A percentile compares a stretch with the other conserved stretches of the same genome.
phyloP scores from a whole-genome alignment of 495 filamentous ascomycete species.

The Sabuloglossum arenarium region DNA sequence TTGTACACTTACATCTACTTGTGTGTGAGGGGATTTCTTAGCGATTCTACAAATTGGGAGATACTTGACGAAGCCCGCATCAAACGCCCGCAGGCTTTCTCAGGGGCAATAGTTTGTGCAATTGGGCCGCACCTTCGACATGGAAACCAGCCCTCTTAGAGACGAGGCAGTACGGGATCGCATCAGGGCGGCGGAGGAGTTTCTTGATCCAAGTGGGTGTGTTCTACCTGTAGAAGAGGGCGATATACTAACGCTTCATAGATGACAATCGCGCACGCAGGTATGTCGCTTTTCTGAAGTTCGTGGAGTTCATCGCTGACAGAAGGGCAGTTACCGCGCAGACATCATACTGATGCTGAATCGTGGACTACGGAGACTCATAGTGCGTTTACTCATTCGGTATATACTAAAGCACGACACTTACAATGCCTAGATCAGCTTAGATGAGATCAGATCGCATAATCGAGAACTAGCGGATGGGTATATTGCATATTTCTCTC shows the following conservation, averaged over 20 bases:
- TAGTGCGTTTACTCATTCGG: conserved; percentile 20
- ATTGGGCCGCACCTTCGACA: conserved; percentile 13
- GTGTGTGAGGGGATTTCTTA: too few species aligned
- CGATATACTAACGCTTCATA: conserved; percentile 11
- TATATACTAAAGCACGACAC: neutral
- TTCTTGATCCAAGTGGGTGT: conserved; percentile 57
- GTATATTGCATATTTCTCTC: conserved; percentile 15
- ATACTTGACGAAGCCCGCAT: neutral
- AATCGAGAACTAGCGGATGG: conserved; percentile 78
- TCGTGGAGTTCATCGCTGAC: too few species aligned
- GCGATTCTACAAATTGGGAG: neutral
- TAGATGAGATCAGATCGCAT: conserved; percentile 86
- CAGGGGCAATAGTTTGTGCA: neutral
- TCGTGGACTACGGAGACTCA: conserved; percentile 52
- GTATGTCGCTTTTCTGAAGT: too few species aligned
- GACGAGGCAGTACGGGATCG: conserved; percentile 69
- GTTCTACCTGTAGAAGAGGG: neutral
- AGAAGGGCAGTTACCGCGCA: conserved; percentile 61
- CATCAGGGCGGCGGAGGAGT: conserved; percentile 60
- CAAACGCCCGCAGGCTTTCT: neutral
- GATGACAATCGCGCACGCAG: conserved; percentile 25
- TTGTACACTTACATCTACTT: too few species aligned
- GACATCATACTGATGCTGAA: conserved; percentile 89
- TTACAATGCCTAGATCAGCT: conserved; percentile 41
- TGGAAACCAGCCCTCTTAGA: conserved; percentile 54